Base-by-base conservation (phyloP, 345 rosid genomes). In the Linum tenue region DNA sequence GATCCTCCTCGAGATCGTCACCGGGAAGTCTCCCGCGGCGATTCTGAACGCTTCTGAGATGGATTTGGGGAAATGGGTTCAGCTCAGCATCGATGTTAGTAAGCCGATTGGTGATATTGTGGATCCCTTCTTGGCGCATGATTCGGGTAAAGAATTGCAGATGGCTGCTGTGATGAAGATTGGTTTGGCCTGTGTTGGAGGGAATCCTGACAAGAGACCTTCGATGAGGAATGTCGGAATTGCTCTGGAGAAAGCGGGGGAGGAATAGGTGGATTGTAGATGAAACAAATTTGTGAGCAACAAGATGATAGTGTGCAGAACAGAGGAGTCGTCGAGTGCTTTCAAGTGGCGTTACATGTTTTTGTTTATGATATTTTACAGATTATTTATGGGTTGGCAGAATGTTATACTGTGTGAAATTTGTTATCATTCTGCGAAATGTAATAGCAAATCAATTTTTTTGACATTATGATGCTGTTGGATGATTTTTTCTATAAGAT, bases 151-250 rank as follows among this genome's bases (percentile, higher is more conserved):
- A 71, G 16, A 65, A 60, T 14, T 65, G 31, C 44, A 65, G 65
- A 75, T 75, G 53, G 50, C 60, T 57, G 67, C 71, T 4, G 68
- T 41, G 9, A 56, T 75, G 7, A 67, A 63, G 53, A 63, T 75
- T 31, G 71, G 71, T 39, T 56, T 74, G 14, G 65, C 78, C 16
- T 74, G 78, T 66, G 74, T 74, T 59, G 42, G 66, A 7, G 38
- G 12, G 8, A 74, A 40, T 51, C 71, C 78, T 38, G 71, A 63
- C 11, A 70, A 63, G 63, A 74, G 78, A 63, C 78, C 78, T 16
- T 50, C 71, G 7, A 75, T 75, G 74, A 70, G 68, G 59, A 57
- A 50, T 66, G 74, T 70, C 3, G 48, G 65, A 58, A 65, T 69
- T 50, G 42, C 64, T 58, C 53, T 75, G 68, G 74, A 63, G 41